These are phyloP conservation scores for Drechslerella coelobrocha DNA, from an alignment of 2,329 filamentous ascomycete species.

Conservation along the genomic window DNA sequence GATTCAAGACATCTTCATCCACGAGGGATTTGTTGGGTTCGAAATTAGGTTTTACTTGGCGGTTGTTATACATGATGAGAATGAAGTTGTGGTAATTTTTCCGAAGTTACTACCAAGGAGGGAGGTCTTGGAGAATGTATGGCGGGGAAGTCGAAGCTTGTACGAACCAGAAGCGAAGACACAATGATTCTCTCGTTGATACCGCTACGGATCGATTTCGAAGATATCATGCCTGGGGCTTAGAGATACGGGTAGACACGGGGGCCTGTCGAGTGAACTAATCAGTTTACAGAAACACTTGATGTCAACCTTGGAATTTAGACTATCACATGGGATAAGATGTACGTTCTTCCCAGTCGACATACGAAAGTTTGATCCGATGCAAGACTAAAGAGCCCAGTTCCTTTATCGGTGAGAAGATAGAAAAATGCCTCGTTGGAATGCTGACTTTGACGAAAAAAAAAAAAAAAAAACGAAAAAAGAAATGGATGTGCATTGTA, in stretches of 20 bases:
- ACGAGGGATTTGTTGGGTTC: conserved; percentile 92
- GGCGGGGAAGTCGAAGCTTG: conserved; percentile 80
- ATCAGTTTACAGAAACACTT: conserved; percentile 21
- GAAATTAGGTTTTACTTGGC: conserved; percentile 88
- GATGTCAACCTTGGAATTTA: neutral
- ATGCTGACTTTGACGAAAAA: no score
- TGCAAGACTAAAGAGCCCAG: neutral
- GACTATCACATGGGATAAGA: neutral
- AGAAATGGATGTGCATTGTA: no score
- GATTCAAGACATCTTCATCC: conserved; percentile 91
- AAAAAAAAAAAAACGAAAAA: no score
- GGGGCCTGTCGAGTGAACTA: conserved; percentile 7
- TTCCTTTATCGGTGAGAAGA: neutral
- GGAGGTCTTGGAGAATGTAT: conserved; percentile 81
- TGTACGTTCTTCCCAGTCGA: neutral
- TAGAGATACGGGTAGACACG: conserved; percentile 2
- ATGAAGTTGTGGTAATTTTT: conserved; percentile 92
- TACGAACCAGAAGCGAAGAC: conserved; percentile 66
- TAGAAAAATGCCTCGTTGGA: neutral
- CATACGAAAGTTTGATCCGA: neutral
- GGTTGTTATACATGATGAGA: conserved; percentile 87
- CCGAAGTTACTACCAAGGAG: conserved; percentile 77
- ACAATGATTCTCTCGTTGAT: conserved; percentile 10
- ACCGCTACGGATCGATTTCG: neutral
- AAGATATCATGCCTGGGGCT: neutral